A percentile compares a stretch with the other conserved stretches of the same genome.
These are phyloP conservation scores for Suhomyces coccinellae DNA, from an alignment of 1,139 yeast genomes.

Conservation along the genomic window DNA sequence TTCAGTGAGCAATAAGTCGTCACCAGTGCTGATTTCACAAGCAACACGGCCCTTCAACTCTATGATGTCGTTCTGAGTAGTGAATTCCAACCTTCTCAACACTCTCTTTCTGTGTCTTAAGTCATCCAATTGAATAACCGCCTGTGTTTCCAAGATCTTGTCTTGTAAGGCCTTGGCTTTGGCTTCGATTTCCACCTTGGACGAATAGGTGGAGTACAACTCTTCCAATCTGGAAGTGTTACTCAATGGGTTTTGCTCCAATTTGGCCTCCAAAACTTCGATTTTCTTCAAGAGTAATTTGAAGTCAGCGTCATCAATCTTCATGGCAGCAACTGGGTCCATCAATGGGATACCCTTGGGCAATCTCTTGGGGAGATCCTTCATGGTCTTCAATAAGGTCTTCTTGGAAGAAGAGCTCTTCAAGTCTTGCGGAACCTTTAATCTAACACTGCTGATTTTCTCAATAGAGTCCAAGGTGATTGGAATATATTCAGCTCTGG, in stretches of 20 bases:
- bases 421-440: conserved; percentile 79
- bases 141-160: conserved; percentile 79
- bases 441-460: conserved; percentile 74
- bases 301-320: conserved; percentile 80
- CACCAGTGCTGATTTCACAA: conserved; percentile 95
- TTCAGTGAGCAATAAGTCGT: conserved; percentile 85
- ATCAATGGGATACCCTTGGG: conserved; percentile 87
- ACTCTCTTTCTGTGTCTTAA: conserved; percentile 90
- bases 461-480: conserved; percentile 76
- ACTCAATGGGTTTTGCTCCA: conserved; percentile 68
- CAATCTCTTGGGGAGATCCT: conserved; percentile 77
- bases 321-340: conserved; percentile 92
- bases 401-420: conserved; percentile 69
- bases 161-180: conserved; percentile 61
- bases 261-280: conserved; percentile 75
- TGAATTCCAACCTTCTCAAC: conserved; percentile 76
- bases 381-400: conserved; percentile 73
- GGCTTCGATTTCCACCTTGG: conserved; percentile 62
- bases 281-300: conserved; percentile 67
- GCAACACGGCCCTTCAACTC: conserved; percentile 95
- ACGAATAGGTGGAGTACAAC: conserved; percentile 62
- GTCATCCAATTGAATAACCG: conserved; percentile 92
- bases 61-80: conserved; percentile 79
- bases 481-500: conserved; percentile 79
- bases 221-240: conserved; percentile 63